Evolutionary conservation across 257 asterid genomes (phyloP).

Genomic region (Verbena officinalis): DNA sequence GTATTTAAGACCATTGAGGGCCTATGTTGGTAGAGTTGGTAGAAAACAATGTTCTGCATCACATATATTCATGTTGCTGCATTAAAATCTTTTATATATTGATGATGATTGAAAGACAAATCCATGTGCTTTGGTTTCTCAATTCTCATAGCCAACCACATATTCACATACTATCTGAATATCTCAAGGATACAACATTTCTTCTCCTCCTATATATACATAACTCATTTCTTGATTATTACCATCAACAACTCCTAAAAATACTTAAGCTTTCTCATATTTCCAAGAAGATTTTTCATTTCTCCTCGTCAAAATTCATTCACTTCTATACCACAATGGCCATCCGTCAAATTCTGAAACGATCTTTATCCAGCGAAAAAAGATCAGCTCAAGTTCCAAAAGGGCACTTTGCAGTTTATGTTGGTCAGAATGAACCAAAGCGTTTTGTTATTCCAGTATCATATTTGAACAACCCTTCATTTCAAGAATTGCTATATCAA

Average conservation of each 20-base stretch:
- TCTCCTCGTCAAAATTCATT: too few relatives aligned
- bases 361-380: too few relatives aligned
- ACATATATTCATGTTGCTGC: neutral
- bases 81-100: neutral
- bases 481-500: slow-evolving; percentile 33
- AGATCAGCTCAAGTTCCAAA: slow-evolving; percentile 1
- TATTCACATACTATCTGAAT: neutral
- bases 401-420: slow-evolving; percentile 22
- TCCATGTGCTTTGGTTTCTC: neutral
- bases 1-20: too few relatives aligned
- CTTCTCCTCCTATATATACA: neutral
- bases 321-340: too few relatives aligned
- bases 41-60: neutral
- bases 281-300: too few relatives aligned
- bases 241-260: too few relatives aligned
- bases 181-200: neutral
- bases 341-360: neutral
- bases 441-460: slow-evolving; percentile 30
- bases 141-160: neutral
- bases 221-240: too few relatives aligned
- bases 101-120: neutral
- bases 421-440: slow-evolving; percentile 23
- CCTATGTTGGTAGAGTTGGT: too few relatives aligned
- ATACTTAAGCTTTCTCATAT: too few relatives aligned
- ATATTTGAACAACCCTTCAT: slow-evolving; percentile 36